Percentiles rank a stretch among this genome's conserved stretches.
Conservation (phyloP, 169 alveolate species). For the Condylostoma magnum region DNA sequence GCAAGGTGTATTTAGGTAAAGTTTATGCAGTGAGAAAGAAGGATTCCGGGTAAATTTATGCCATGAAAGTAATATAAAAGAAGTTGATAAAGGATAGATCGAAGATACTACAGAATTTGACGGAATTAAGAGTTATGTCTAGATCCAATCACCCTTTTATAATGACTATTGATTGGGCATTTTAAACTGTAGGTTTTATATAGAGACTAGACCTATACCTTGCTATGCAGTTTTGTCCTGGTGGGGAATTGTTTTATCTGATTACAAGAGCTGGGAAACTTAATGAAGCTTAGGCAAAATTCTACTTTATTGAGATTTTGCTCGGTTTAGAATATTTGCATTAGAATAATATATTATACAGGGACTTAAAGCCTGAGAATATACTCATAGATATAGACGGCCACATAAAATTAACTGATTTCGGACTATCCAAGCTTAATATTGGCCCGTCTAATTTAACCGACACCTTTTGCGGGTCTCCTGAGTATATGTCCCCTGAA, state of each 20-base stretch:
- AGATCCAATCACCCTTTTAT: constrained; percentile 72
- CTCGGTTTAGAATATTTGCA: constrained; percentile 66
- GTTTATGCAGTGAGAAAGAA: constrained; percentile 68
- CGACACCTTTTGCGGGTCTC: constrained; percentile 68
- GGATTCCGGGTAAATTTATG: constrained; percentile 63
- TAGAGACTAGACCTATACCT: constrained; percentile 57
- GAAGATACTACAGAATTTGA: constrained; percentile 64
- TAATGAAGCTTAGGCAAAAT: constrained; percentile 53
- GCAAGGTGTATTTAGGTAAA: too few relatives aligned
- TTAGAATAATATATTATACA: constrained; percentile 48
- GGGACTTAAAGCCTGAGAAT: constrained; percentile 79
- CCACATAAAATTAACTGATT: constrained; percentile 67
- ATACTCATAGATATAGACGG: constrained; percentile 66
- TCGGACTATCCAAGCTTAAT: constrained; percentile 55
- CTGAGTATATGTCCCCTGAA: constrained; percentile 88
- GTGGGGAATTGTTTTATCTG: constrained; percentile 72
- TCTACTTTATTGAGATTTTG: constrained; percentile 63
- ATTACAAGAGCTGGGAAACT: constrained; percentile 41
- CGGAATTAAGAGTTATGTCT: constrained; percentile 70
- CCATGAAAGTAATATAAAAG: constrained; percentile 75
- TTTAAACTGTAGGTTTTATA: constrained; percentile 43
- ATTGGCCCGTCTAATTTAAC: background rate
- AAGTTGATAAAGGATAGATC: constrained; percentile 46
- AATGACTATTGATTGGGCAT: constrained; percentile 68
- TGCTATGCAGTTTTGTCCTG: constrained; percentile 74